phyloP scores from a whole-genome alignment of 768 basidiomycete species.

The Suillus americanus region DNA sequence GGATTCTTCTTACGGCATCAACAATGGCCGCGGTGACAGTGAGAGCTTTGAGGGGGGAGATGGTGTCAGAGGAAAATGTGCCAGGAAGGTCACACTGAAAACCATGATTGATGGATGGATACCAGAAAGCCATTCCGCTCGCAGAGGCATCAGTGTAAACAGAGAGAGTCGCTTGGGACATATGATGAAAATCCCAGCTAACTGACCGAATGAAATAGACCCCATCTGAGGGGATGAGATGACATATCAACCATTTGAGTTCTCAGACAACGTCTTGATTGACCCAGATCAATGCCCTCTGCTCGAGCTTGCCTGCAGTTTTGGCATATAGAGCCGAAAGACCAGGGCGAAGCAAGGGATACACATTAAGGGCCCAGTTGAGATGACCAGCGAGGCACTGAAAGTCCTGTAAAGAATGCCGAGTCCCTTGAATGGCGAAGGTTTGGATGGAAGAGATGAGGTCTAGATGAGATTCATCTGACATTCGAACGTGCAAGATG shows the following conservation, averaged over 20 bases:
- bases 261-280: too few species aligned
- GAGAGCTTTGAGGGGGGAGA: slow-evolving; percentile 17
- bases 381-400: too few species aligned
- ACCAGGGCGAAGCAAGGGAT: too few species aligned
- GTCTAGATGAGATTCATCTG: too few species aligned
- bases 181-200: background rate
- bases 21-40: slow-evolving; percentile 11
- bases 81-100: slow-evolving; percentile 4
- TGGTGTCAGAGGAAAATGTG: background rate
- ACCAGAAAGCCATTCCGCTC: slow-evolving; percentile 11
- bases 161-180: slow-evolving; percentile 14
- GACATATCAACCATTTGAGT: slow-evolving; percentile 4
- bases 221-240: background rate
- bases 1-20: background rate
- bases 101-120: background rate
- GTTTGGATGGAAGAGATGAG: too few species aligned
- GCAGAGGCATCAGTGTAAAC: slow-evolving; percentile 8
- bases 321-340: too few species aligned
- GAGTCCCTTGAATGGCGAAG: too few species aligned
- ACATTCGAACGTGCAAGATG: too few species aligned
- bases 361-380: too few species aligned
- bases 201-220: slow-evolving; percentile 9
- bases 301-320: too few species aligned
- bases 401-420: too few species aligned
- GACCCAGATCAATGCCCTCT: too few species aligned